These are phyloP conservation scores for Ilyonectria sp. DNA, from an alignment of 2,329 filamentous ascomycete genomes.

Conservation along the genomic window DNA sequence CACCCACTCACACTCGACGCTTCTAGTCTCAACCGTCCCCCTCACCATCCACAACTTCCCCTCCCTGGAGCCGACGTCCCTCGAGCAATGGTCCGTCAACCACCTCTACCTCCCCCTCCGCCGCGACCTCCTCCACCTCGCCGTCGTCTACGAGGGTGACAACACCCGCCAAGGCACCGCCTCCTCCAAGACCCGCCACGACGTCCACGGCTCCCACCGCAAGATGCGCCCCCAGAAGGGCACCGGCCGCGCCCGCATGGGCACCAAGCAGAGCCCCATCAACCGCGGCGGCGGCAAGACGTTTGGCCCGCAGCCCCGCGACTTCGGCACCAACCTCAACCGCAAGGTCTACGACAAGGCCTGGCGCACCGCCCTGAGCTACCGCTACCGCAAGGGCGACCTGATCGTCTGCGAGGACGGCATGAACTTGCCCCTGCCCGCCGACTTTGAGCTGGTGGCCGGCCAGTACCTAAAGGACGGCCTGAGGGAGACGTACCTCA, in stretches of 20 bases:
- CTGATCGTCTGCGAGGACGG: constrained; percentile 87
- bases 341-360: constrained; percentile 95
- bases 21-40: constrained; percentile 74
- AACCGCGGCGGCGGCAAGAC: constrained; percentile 88
- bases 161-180: constrained; percentile 89
- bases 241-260: constrained; percentile 82
- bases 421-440: constrained; percentile 75
- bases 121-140: constrained; percentile 92
- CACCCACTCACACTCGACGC: constrained; percentile 26
- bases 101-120: constrained; percentile 91
- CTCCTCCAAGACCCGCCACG: constrained; percentile 83
- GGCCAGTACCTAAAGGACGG: constrained; percentile 61
- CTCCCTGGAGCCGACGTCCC: constrained; percentile 84
- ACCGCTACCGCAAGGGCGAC: constrained; percentile 90
- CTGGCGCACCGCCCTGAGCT: constrained; percentile 93
- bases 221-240: constrained; percentile 94
- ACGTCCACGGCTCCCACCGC: constrained; percentile 85
- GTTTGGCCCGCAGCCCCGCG: constrained; percentile 91
- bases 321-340: constrained; percentile 88
- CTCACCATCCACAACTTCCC: constrained; percentile 94
- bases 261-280: constrained; percentile 86
- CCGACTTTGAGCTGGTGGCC: constrained; percentile 63
- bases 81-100: constrained; percentile 83
- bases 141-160: constrained; percentile 94
- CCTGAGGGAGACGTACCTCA: constrained; percentile 70